phyloP scores from a whole-genome alignment of 73 alveolate species.

The Tetrahymena elliotti region DNA sequence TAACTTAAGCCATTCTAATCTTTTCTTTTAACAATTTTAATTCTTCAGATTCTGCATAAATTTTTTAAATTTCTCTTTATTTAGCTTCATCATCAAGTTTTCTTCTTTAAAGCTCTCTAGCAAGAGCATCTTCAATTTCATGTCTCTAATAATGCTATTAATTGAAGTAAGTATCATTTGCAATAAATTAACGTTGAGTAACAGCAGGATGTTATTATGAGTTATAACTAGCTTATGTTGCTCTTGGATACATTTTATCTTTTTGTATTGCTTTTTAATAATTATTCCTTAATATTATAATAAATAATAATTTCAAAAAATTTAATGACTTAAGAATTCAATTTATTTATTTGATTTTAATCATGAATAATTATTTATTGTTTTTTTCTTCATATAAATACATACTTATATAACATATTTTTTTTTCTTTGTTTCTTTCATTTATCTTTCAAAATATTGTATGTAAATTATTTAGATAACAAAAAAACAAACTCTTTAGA shows the following conservation, averaged over 20 bases:
- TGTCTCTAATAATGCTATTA: conserved; percentile 2
- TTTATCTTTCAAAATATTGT: too few relatives aligned
- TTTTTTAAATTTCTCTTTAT: conserved; percentile 29
- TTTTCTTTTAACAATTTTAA: conserved; percentile 26
- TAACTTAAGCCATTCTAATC: conserved; percentile 29
- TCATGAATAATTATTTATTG: neutral
- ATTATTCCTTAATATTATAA: neutral
- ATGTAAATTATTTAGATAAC: neutral
- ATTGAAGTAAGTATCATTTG: neutral
- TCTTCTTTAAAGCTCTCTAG: conserved; percentile 37
- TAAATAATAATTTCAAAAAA: neutral
- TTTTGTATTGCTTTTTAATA: neutral
- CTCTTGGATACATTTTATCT: neutral
- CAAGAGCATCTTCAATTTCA: conserved; percentile 21
- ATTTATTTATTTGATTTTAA: too few relatives aligned
- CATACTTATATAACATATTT: neutral
- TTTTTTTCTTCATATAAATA: neutral
- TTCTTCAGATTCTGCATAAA: conserved; percentile 41
- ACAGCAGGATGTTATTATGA: neutral
- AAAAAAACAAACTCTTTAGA: neutral
- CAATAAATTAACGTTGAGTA: neutral
- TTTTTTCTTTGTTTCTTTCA: neutral
- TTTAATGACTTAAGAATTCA: neutral
- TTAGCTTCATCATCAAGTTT: conserved; percentile 39
- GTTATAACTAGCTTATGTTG: neutral